Evolutionary conservation across 495 filamentous ascomycete genomes (phyloP), one percentile per base, ranked within the genome.

Genomic region (Hapsidospora chrysogenum): DNA sequence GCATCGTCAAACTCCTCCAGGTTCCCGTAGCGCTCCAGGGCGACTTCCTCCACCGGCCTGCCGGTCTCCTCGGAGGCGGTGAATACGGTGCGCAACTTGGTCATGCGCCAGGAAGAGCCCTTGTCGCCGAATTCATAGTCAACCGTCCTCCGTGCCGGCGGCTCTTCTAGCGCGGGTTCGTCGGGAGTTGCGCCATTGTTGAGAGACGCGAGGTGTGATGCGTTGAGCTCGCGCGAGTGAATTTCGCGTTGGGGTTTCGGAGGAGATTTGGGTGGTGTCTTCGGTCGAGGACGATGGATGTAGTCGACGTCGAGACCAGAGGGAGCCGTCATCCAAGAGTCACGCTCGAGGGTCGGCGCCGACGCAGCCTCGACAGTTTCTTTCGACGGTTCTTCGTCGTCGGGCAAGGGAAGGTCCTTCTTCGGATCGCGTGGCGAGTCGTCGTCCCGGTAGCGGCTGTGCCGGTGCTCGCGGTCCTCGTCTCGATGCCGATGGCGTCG

Each of bases 41-140:
- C 89, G 36, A 94, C 59, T 18, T 85, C 81, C 17, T 96, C 86
- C 13, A 89, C 61, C 5, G 70, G 26, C 34, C 62, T 64, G 2
- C 76, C 76, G 8, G 60, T 75, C 47, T 87, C 76, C 44, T 92
- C 68, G 0, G 83, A 78, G 37, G 76, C 70, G 33, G 76, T 69
- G 57, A 92, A 93, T 13, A 93, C 77, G 5, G 76, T 79, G 44
- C 79, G 84, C 18, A 99, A 68, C 49, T 83, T 93, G 21, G 76
- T 87, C 87, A 96, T 95, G 30, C 89, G 74, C 87, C 92, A 99
- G 41, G 79, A 68, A 13, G 85, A 82, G 0, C 92, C 89, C 10
- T 70, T 52, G 52, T 99, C 92, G 13, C 89, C 89, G 56, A 99
- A 93, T 0, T 61, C 80, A 49, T 96, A 99, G 39, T 64, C 58